These are phyloP conservation scores for Arthrobotrys sphaeroides DNA, from an alignment of 2,329 filamentous ascomycete species.

Conservation along the genomic window DNA sequence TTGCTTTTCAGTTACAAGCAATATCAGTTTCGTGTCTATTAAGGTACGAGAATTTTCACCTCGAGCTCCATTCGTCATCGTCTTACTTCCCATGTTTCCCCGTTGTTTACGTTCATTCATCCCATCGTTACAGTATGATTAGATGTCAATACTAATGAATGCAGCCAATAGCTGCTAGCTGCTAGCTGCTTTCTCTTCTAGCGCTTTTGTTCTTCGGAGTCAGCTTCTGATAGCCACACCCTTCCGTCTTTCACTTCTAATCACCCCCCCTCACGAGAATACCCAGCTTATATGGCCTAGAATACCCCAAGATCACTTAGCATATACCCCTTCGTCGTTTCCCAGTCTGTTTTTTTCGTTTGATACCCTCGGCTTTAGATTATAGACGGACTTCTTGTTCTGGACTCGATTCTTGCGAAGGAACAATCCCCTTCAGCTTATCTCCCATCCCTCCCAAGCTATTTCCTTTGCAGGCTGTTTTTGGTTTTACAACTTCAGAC, in stretches of 20 bases:
- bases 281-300: conserved; percentile 16
- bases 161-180: conserved; percentile 5
- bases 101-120: not conserved
- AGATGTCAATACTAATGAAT: conserved; percentile 15
- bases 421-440: not conserved
- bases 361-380: conserved; percentile 49
- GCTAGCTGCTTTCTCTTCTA: conserved; percentile 28
- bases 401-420: conserved; percentile 8
- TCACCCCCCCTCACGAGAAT: conserved; percentile 4
- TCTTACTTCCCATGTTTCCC: not conserved
- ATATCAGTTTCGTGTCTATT: conserved; percentile 24
- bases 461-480: conserved; percentile 15
- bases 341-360: conserved; percentile 24
- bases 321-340: not conserved
- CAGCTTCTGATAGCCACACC: conserved; percentile 32
- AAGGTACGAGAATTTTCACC: conserved; percentile 43
- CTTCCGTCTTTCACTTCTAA: conserved; percentile 4
- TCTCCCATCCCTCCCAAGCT: not conserved
- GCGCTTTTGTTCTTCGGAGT: conserved; percentile 28
- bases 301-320: not conserved
- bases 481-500: not conserved
- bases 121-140: not conserved
- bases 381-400: conserved; percentile 34
- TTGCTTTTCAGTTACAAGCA: conserved; percentile 25
- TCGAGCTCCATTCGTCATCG: conserved; percentile 2